phyloP scores from a whole-genome alignment of 129 eudicot species.

The Pulicaria dysenterica region DNA sequence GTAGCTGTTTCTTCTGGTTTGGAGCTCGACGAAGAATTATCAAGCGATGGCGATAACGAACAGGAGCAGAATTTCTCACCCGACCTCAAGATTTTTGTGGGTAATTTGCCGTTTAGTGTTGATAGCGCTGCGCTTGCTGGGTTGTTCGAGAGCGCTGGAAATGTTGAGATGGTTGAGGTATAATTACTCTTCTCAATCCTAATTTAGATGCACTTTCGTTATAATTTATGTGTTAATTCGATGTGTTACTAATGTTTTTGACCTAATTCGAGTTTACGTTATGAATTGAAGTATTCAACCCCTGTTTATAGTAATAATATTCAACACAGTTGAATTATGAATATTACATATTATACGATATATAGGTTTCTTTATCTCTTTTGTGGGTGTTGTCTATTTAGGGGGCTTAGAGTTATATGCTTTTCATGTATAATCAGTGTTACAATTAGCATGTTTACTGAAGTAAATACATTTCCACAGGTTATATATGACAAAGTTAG shows the following conservation, averaged over 20 bases:
- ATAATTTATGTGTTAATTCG: constrained; percentile 1
- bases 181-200: not conserved
- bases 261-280: not conserved
- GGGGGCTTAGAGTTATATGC: not conserved
- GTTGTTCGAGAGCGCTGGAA: constrained; percentile 77
- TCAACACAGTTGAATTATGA: too few species aligned
- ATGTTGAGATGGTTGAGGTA: constrained; percentile 99
- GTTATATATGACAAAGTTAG: constrained; percentile 64
- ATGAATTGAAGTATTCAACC: not conserved
- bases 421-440: not conserved
- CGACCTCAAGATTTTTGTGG: constrained; percentile 82
- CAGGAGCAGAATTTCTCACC: constrained; percentile 58
- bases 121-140: constrained; percentile 90
- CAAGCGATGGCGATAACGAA: constrained; percentile 38
- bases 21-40: constrained; percentile 40
- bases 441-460: constrained; percentile 11
- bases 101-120: constrained; percentile 79
- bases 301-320: too few species aligned
- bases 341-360: too few species aligned
- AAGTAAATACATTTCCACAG: constrained; percentile 23
- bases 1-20: constrained; percentile 60
- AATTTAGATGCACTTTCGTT: not conserved
- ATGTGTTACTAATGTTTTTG: not conserved
- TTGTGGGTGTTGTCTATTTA: not conserved
- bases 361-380: not conserved